A percentile compares a stretch with the other conserved stretches of the same genome.
Conservation (phyloP, 192 early-diverging fungal species). For the Coemansia umbellata region DNA sequence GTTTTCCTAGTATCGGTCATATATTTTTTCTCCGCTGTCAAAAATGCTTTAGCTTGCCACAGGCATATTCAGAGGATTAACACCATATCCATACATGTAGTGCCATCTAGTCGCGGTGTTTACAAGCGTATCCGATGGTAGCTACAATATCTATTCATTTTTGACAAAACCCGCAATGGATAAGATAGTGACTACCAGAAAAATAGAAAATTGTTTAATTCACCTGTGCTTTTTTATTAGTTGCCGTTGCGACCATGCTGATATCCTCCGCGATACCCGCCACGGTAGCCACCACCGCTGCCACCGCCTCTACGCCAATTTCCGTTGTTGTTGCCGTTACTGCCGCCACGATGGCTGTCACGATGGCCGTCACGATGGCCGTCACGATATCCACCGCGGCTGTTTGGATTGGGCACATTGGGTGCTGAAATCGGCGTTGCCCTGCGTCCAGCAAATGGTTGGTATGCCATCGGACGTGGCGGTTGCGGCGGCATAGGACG, state of each 20-base stretch:
- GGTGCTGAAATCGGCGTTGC: not conserved
- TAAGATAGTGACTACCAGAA: too few relatives aligned
- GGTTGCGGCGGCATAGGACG: constrained; percentile 12
- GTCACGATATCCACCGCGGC: constrained; percentile 10
- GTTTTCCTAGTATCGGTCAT: too few relatives aligned
- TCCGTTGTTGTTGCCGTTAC: constrained; percentile 1
- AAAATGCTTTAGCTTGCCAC: too few relatives aligned
- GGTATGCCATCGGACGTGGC: constrained; percentile 26
- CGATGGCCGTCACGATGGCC: constrained; percentile 4
- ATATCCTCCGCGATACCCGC: constrained; percentile 15
- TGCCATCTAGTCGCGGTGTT: too few relatives aligned
- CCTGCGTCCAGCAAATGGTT: constrained; percentile 29
- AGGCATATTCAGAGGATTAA: too few relatives aligned
- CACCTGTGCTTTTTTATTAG: constrained; percentile 21
- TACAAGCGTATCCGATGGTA: too few relatives aligned
- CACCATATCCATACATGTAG: too few relatives aligned
- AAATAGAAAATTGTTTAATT: too few relatives aligned
- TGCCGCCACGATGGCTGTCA: constrained; percentile 3
- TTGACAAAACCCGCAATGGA: too few relatives aligned
- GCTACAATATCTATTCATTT: too few relatives aligned
- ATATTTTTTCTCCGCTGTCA: too few relatives aligned
- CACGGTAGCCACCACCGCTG: not conserved
- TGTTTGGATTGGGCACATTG: not conserved
- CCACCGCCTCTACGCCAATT: not conserved
- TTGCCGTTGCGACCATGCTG: constrained; percentile 20